Conservation (phyloP, 805 yeast genomes). For the Sugiyamaella lignohabitans region DNA sequence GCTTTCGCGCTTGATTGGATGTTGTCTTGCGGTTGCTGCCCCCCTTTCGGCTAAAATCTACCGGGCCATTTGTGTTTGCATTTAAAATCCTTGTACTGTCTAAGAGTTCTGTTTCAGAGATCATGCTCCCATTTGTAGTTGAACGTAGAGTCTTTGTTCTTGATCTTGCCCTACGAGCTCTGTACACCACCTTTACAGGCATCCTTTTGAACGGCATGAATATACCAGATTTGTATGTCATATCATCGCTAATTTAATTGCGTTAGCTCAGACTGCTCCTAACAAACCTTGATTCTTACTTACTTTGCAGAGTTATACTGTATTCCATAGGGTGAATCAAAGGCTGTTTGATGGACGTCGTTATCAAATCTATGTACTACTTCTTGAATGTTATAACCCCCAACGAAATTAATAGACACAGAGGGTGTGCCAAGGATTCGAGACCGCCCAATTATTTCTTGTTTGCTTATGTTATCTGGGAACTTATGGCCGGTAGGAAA, state of each 20-base stretch:
- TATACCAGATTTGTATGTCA: conserved; percentile 18
- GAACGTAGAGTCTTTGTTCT: background rate
- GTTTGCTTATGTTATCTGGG: background rate
- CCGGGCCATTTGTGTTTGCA: too few species aligned
- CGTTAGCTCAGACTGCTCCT: background rate
- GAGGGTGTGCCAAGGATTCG: conserved; percentile 7
- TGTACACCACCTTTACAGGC: conserved; percentile 1
- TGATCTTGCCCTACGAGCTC: background rate
- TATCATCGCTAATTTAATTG: conserved; percentile 7
- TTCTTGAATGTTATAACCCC: conserved; percentile 14
- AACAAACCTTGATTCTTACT: background rate
- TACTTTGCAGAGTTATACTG: conserved; percentile 17
- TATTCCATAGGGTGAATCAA: conserved; percentile 19
- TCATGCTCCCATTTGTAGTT: background rate
- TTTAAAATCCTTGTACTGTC: too few species aligned
- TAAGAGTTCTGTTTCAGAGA: background rate
- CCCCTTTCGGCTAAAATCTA: too few species aligned
- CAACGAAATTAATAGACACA: conserved; percentile 16
- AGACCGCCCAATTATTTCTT: background rate
- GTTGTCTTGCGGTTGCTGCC: too few species aligned
- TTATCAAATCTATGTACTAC: conserved; percentile 16
- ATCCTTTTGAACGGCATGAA: conserved; percentile 21
- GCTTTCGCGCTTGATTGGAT: background rate
- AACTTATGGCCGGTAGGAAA: background rate
- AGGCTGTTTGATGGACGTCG: conserved; percentile 17